Evolutionary conservation across 1,284 basidiomycete genomes (phyloP).

Genomic region (Neolentinus lepideus): DNA sequence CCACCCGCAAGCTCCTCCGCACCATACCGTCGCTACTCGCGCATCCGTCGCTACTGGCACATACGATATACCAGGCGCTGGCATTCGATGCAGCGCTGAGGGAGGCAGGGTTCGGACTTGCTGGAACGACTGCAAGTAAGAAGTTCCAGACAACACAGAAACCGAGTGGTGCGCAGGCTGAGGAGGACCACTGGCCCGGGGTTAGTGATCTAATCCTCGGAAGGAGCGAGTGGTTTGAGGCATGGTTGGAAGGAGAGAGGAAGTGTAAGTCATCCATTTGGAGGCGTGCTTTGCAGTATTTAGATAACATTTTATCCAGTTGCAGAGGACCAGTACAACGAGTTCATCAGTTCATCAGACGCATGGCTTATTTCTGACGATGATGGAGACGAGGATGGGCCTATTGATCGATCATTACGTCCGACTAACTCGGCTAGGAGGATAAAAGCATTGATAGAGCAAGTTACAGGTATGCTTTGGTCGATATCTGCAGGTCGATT

Average conservation of each 20-base stretch:
- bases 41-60: slow-evolving; percentile 83
- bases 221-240: slow-evolving; percentile 82
- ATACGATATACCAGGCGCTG: slow-evolving; percentile 91
- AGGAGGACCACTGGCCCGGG: slow-evolving; percentile 55
- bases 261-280: slow-evolving; percentile 52
- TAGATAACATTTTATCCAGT: slow-evolving; percentile 34
- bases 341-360: slow-evolving; percentile 73
- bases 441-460: slow-evolving; percentile 79
- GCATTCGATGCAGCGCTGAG: slow-evolving; percentile 79
- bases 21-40: slow-evolving; percentile 72
- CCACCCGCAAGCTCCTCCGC: slow-evolving; percentile 65
- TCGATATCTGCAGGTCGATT: not conserved
- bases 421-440: slow-evolving; percentile 78
- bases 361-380: slow-evolving; percentile 88
- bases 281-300: not conserved
- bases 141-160: not conserved
- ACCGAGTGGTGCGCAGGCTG: slow-evolving; percentile 15
- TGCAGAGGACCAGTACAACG: slow-evolving; percentile 73
- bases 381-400: slow-evolving; percentile 42
- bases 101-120: slow-evolving; percentile 69
- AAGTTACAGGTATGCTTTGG: slow-evolving; percentile 65
- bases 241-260: slow-evolving; percentile 85
- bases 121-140: slow-evolving; percentile 34
- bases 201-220: slow-evolving; percentile 78
- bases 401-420: slow-evolving; percentile 37